Percentiles rank a stretch among this genome's conserved stretches.
Evolutionary conservation across 2,329 filamentous ascomycete species (phyloP).

Genomic region (Colletotrichum melonis): DNA sequence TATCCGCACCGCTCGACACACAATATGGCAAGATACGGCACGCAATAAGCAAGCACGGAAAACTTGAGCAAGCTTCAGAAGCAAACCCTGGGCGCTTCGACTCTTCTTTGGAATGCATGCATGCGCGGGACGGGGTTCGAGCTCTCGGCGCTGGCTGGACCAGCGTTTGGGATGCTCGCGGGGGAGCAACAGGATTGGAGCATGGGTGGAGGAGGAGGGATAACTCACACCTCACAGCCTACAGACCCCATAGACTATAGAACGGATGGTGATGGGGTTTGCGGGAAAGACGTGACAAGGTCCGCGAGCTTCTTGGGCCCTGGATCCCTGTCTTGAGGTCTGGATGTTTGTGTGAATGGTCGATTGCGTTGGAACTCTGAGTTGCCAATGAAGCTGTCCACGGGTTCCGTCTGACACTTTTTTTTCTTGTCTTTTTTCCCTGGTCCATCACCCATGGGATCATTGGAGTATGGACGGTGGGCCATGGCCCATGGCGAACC

Average conservation of each 20-base stretch:
- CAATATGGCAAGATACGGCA: too few species aligned
- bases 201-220: not conserved
- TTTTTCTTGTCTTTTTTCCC: not conserved
- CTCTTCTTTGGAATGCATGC: conserved; percentile 11
- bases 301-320: conserved; percentile 20
- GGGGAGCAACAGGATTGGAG: conserved; percentile 6
- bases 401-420: not conserved
- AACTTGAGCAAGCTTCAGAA: not conserved
- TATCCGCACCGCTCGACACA: not conserved
- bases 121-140: conserved; percentile 31
- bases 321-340: not conserved
- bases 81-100: conserved; percentile 21
- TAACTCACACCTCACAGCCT: too few species aligned
- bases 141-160: conserved; percentile 21
- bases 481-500: not conserved
- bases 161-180: conserved; percentile 34
- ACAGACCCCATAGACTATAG: too few species aligned
- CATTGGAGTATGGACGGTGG: too few species aligned
- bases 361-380: not conserved
- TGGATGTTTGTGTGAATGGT: not conserved
- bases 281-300: conserved; percentile 24
- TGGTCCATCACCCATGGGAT: not conserved
- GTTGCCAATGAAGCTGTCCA: not conserved
- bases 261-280: conserved; percentile 8
- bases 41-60: not conserved